Percentiles rank a stretch among this genome's conserved stretches.
phyloP scores from a whole-genome alignment of 2,329 filamentous ascomycete genomes.

The Epichloe scottii region DNA sequence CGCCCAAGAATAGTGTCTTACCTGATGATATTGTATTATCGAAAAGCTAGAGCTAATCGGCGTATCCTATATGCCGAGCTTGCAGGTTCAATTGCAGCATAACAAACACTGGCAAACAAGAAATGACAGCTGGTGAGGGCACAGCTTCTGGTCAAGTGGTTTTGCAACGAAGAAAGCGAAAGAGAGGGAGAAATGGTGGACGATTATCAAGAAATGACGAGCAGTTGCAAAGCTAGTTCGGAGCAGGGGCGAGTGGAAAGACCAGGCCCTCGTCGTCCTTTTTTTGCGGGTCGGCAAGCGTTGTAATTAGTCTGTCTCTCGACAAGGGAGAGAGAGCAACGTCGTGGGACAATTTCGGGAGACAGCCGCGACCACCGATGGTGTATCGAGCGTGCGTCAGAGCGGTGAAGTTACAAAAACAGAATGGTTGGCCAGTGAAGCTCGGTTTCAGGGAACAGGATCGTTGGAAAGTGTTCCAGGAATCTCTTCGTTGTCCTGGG shows the following conservation, averaged over 20 bases:
- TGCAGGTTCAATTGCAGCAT: neutral
- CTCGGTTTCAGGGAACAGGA: neutral
- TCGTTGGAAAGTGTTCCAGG: too few relatives aligned
- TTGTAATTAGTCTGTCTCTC: constrained; percentile 1
- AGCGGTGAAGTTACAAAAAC: neutral
- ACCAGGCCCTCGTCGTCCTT: constrained; percentile 4
- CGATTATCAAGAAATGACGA: constrained; percentile 2
- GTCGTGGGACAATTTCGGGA: neutral
- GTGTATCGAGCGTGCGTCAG: neutral
- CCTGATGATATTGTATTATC: neutral
- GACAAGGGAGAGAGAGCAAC: constrained; percentile 3
- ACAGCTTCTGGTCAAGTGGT: neutral
- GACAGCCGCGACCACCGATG: neutral
- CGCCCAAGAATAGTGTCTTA: neutral
- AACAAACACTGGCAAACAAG: neutral
- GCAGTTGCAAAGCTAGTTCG: constrained; percentile 1
- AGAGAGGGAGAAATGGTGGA: neutral
- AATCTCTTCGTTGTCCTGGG: too few relatives aligned
- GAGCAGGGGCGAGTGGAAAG: constrained; percentile 1
- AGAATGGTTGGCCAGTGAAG: neutral
- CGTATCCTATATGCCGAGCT: neutral
- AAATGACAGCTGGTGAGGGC: constrained; percentile 1
- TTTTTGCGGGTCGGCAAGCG: constrained; percentile 3
- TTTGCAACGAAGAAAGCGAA: neutral
- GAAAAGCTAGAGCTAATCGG: neutral